Percentiles rank a stretch among this genome's conserved stretches.
Evolutionary conservation across 2,329 filamentous ascomycete genomes (phyloP).

Genomic region (Ustilaginoidea virens): DNA sequence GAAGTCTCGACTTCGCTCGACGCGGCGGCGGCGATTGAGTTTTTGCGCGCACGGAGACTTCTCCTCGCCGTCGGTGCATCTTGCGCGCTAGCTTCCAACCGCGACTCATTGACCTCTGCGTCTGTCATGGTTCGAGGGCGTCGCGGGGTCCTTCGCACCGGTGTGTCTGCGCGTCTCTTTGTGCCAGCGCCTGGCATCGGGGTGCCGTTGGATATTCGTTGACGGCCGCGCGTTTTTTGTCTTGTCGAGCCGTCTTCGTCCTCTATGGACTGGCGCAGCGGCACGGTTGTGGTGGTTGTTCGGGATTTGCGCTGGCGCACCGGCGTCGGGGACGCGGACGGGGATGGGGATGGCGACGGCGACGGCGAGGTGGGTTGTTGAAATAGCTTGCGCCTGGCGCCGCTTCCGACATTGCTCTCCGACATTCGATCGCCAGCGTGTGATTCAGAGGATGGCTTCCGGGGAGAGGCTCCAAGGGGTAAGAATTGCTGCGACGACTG

Average conservation of each 20-base stretch:
- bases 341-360: slow-evolving; percentile 5
- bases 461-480: slow-evolving; percentile 27
- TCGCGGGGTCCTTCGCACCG: slow-evolving; percentile 20
- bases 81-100: slow-evolving; percentile 9
- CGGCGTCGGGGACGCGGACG: slow-evolving; percentile 14
- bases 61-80: slow-evolving; percentile 17
- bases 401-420: slow-evolving; percentile 13
- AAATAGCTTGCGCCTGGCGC: slow-evolving; percentile 26
- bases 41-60: slow-evolving; percentile 14
- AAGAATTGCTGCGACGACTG: slow-evolving; percentile 23
- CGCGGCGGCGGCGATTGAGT: slow-evolving; percentile 7
- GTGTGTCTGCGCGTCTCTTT: slow-evolving; percentile 31
- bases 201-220: slow-evolving; percentile 35
- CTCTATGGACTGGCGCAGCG: slow-evolving; percentile 28
- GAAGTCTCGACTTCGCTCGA: slow-evolving; percentile 11
- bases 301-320: slow-evolving; percentile 18
- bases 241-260: slow-evolving; percentile 18
- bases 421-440: slow-evolving; percentile 34
- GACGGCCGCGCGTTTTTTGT: slow-evolving; percentile 28
- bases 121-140: slow-evolving; percentile 17
- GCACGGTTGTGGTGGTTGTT: slow-evolving; percentile 34
- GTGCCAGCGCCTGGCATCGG: slow-evolving; percentile 27
- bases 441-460: slow-evolving; percentile 41
- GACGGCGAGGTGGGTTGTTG: slow-evolving; percentile 25
- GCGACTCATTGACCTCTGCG: slow-evolving; percentile 12